A percentile compares a stretch with the other conserved stretches of the same genome.
These are phyloP conservation scores for Neurospora sublineolata DNA, from an alignment of 495 filamentous ascomycete species.

Conservation along the genomic window DNA sequence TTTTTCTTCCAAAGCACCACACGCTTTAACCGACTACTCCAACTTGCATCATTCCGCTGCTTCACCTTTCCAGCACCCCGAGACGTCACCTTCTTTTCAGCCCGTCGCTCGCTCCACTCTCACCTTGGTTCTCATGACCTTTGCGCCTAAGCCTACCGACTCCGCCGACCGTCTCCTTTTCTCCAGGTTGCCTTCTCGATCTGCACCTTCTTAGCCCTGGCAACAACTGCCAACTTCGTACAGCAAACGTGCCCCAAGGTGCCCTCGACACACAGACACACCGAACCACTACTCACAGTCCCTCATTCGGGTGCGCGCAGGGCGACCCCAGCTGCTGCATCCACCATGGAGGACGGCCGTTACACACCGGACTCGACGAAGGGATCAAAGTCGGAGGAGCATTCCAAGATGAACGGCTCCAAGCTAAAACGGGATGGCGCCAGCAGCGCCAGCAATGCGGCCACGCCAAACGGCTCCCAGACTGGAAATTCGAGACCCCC, in stretches of 20 bases:
- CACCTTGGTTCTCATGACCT: background rate
- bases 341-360: conserved; percentile 32
- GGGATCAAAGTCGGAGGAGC: conserved; percentile 21
- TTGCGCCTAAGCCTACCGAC: background rate
- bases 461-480: conserved; percentile 31
- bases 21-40: background rate
- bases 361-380: conserved; percentile 22
- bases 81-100: background rate
- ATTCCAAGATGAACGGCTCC: conserved; percentile 16
- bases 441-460: conserved; percentile 13
- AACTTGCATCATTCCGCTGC: background rate
- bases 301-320: background rate
- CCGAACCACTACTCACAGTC: background rate
- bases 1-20: background rate
- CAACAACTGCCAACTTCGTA: background rate
- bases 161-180: background rate
- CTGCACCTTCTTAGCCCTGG: background rate
- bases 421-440: conserved; percentile 27
- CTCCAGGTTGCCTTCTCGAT: background rate
- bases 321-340: background rate
- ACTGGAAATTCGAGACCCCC: conserved; percentile 20
- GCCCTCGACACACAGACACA: background rate
- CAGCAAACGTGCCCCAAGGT: background rate
- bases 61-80: background rate
- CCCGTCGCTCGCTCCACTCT: background rate